These are phyloP conservation scores for Triticum urartu DNA, from an alignment of 176 grass and related monocot genomes.

Conservation along the genomic window DNA sequence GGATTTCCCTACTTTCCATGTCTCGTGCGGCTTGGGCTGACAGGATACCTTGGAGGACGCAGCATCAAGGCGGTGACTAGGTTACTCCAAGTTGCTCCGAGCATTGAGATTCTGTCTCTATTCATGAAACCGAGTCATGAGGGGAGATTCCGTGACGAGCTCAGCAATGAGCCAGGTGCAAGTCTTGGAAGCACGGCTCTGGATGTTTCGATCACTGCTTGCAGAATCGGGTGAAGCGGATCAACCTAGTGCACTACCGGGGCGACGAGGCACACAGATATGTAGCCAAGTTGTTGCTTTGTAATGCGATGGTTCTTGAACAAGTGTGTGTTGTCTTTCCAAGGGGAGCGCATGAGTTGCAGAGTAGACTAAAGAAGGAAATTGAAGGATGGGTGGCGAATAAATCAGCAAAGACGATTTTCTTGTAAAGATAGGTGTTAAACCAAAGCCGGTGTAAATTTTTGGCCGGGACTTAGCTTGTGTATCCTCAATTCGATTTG, in stretches of 20 bases:
- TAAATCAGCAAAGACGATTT: neutral
- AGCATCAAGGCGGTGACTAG: neutral
- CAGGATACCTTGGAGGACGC: neutral
- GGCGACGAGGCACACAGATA: neutral
- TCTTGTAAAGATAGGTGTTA: neutral
- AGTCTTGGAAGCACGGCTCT: too few relatives aligned
- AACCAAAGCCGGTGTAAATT: too few relatives aligned
- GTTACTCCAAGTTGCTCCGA: neutral
- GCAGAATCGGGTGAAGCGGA: neutral
- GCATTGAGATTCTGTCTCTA: neutral
- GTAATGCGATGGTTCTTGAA: neutral
- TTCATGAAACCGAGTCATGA: neutral
- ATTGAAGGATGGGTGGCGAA: neutral
- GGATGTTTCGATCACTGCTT: neutral
- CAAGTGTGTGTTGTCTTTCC: neutral
- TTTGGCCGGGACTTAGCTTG: too few relatives aligned
- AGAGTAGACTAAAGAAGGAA: neutral
- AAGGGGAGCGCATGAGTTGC: neutral
- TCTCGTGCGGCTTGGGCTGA: neutral
- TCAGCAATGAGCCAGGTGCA: neutral
- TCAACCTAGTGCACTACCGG: constrained; percentile 3
- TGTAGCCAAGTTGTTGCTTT: neutral
- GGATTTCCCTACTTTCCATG: neutral
- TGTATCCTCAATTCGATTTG: too few relatives aligned
- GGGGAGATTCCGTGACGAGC: neutral